Conservation (phyloP, 2,329 filamentous ascomycete species). For the Clonostachys rhizophaga region DNA sequence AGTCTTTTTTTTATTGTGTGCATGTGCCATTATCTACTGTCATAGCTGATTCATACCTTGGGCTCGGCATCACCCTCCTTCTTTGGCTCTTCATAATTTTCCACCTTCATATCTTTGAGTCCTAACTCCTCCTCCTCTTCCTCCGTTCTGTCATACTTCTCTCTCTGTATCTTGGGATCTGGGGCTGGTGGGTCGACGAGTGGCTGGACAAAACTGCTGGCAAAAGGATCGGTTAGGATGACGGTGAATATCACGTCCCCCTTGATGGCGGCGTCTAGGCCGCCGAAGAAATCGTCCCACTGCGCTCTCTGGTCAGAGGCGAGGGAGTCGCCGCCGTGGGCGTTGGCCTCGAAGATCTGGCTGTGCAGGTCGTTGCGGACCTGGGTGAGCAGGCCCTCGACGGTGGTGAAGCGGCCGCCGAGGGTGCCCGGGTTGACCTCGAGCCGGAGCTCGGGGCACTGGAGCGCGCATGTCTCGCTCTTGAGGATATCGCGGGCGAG, state of each 20-base stretch:
- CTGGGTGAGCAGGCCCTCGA: conserved; percentile 89
- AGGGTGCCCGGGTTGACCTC: conserved; percentile 90
- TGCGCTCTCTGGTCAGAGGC: conserved; percentile 55
- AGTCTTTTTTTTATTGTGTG: too few species aligned
- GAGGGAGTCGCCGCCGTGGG: conserved; percentile 76
- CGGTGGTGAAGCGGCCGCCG: conserved; percentile 92
- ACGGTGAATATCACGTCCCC: conserved; percentile 79
- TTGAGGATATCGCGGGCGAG: conserved; percentile 92
- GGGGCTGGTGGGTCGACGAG: conserved; percentile 65
- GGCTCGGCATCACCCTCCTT: too few species aligned
- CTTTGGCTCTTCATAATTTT: conserved; percentile 61
- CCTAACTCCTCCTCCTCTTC: conserved; percentile 95
- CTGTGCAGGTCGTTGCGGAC: conserved; percentile 83
- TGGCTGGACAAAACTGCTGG: conserved; percentile 91
- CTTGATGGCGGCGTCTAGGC: conserved; percentile 71
- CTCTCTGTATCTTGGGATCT: conserved; percentile 76
- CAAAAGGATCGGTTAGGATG: conserved; percentile 81
- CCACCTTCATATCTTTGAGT: conserved; percentile 85
- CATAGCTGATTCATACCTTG: too few species aligned
- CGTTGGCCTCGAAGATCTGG: conserved; percentile 80
- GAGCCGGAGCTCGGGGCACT: conserved; percentile 82
- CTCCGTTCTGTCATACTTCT: conserved; percentile 80
- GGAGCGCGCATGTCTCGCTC: conserved; percentile 84
- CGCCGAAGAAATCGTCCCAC: conserved; percentile 79
- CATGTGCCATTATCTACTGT: too few species aligned